Conservation (phyloP, 2,329 filamentous ascomycete species). For the Myriosclerotinia curreyana region DNA sequence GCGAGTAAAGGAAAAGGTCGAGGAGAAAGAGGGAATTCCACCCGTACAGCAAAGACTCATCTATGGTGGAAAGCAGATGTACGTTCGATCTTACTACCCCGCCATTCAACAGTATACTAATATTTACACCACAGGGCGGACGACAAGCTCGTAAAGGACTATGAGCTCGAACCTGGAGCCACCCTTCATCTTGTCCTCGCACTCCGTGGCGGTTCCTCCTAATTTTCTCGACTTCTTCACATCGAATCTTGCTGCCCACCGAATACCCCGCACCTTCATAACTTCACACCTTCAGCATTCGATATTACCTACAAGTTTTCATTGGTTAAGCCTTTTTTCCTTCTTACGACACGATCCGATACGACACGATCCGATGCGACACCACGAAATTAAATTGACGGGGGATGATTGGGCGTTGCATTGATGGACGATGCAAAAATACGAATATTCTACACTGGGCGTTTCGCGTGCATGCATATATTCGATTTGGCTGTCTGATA, state of each 20-base stretch:
- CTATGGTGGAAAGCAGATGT: constrained; percentile 98
- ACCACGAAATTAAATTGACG: background rate
- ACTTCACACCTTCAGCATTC: background rate
- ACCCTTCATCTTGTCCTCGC: constrained; percentile 95
- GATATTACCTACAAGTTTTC: constrained; percentile 12
- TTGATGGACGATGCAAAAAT: constrained; percentile 10
- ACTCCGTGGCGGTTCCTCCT: constrained; percentile 67
- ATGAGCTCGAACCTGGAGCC: constrained; percentile 84
- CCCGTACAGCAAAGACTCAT: constrained; percentile 96
- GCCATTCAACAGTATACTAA: background rate
- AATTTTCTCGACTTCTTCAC: background rate
- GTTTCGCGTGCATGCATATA: background rate
- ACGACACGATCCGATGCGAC: constrained; percentile 8
- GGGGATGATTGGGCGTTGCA: constrained; percentile 8
- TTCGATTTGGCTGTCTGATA: constrained; percentile 16
- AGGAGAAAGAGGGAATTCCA: constrained; percentile 98
- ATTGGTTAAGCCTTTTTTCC: constrained; percentile 6
- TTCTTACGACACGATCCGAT: constrained; percentile 1
- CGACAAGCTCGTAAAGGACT: constrained; percentile 89
- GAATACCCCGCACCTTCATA: constrained; percentile 11
- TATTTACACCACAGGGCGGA: constrained; percentile 64
- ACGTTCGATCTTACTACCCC: constrained; percentile 36
- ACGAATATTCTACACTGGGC: constrained; percentile 1
- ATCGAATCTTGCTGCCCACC: background rate
- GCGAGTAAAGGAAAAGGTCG: constrained; percentile 97